These are phyloP conservation scores for Porcisia hertigi DNA, from an alignment of 208 protist species.

Conservation along the genomic window DNA sequence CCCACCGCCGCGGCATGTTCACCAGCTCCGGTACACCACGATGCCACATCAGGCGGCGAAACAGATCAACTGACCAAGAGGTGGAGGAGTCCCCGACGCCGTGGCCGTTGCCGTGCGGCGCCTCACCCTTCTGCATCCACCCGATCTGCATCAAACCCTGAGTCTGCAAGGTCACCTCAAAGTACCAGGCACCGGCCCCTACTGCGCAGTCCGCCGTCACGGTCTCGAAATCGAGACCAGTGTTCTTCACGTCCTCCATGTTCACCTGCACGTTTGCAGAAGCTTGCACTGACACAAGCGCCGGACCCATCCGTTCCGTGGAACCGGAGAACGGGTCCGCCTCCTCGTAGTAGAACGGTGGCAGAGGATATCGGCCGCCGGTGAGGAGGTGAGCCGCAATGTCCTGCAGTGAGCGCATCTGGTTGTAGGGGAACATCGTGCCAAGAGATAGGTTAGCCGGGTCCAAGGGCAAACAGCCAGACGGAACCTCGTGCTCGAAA, in stretches of 20 bases:
- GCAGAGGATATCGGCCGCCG: slow-evolving; percentile 52
- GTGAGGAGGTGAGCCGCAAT: slow-evolving; percentile 75
- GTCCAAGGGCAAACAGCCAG: slow-evolving; percentile 80
- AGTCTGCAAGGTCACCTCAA: slow-evolving; percentile 86
- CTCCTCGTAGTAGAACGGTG: slow-evolving; percentile 88
- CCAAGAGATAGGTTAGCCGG: slow-evolving; percentile 73
- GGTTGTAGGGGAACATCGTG: slow-evolving; percentile 85
- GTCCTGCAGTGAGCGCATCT: slow-evolving; percentile 88
- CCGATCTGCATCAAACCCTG: slow-evolving; percentile 93
- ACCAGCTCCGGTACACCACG: slow-evolving; percentile 59
- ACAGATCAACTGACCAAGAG: slow-evolving; percentile 89
- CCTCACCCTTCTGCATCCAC: slow-evolving; percentile 59
- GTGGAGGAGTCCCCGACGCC: slow-evolving; percentile 86
- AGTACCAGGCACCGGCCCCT: slow-evolving; percentile 86
- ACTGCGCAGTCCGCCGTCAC: slow-evolving; percentile 82
- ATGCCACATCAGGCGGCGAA: slow-evolving; percentile 89
- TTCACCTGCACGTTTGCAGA: slow-evolving; percentile 72
- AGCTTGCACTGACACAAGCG: slow-evolving; percentile 84
- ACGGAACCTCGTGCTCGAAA: slow-evolving; percentile 84
- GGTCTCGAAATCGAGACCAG: slow-evolving; percentile 67
- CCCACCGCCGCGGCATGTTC: slow-evolving; percentile 73
- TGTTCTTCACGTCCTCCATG: slow-evolving; percentile 77
- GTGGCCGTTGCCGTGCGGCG: slow-evolving; percentile 21
- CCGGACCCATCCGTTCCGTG: slow-evolving; percentile 71
- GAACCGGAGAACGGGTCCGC: slow-evolving; percentile 82